Percentiles rank a stretch among this genome's conserved stretches.
Conservation (phyloP, 768 basidiomycete genomes). For the Rhizopogon vinicolor region DNA sequence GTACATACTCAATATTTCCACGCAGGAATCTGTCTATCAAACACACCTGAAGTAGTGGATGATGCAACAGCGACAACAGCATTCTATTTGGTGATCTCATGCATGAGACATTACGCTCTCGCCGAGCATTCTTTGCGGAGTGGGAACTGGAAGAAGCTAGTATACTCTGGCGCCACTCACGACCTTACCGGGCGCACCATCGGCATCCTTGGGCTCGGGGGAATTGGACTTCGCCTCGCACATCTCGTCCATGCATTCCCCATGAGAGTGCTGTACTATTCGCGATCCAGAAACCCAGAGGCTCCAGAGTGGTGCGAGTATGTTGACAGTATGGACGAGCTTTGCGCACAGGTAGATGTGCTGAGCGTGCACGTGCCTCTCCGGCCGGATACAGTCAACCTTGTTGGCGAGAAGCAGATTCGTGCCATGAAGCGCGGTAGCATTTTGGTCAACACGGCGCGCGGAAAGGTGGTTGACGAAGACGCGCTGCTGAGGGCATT, state of each 20-base stretch:
- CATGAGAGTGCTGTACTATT: constrained; percentile 85
- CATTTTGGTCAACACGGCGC: constrained; percentile 75
- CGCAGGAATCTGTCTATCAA: constrained; percentile 69
- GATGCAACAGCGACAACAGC: constrained; percentile 84
- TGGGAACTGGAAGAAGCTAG: background rate
- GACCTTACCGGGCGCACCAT: constrained; percentile 62
- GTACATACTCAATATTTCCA: background rate
- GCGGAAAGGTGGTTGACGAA: constrained; percentile 84
- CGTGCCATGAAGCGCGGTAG: constrained; percentile 65
- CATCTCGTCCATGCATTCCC: constrained; percentile 71
- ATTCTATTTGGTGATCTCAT: constrained; percentile 70
- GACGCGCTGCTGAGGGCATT: constrained; percentile 75
- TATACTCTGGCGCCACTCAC: constrained; percentile 41
- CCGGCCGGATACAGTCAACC: constrained; percentile 59
- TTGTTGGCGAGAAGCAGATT: constrained; percentile 71
- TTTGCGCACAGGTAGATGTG: constrained; percentile 71
- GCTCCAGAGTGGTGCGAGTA: constrained; percentile 42
- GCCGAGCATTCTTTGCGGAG: constrained; percentile 40
- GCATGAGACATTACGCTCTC: constrained; percentile 61
- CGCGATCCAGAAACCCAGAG: constrained; percentile 46
- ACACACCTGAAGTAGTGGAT: constrained; percentile 81
- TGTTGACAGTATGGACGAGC: constrained; percentile 35
- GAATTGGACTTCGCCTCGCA: constrained; percentile 63
- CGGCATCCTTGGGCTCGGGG: constrained; percentile 66
- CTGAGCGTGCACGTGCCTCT: constrained; percentile 82